Evolutionary conservation across 2,329 filamentous ascomycete species (phyloP), one percentile per base, ranked within the genome.

Genomic region (Aspergillus pseudoterreus): DNA sequence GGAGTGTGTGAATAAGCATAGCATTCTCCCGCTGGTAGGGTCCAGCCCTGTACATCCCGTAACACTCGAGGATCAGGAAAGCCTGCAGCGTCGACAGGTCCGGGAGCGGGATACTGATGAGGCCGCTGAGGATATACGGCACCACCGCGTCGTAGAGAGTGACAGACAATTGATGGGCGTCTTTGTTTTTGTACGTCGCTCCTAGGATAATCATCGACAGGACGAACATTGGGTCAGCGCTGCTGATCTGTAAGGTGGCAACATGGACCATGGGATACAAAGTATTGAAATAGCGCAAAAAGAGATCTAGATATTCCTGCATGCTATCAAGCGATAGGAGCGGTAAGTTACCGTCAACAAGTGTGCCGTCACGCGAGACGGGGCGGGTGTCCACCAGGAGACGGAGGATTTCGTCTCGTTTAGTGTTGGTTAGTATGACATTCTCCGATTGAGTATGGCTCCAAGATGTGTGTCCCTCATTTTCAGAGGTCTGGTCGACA

Each of bases 21-120:
- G 47, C 47, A n/a, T 49, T 49, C 15, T 49, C 47, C 10, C 47
- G 47, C 14, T 47, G 45, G 22, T 38, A 47, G 11, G 45, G 45
- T 12, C 45, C 45, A 21, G 45, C 45, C 10, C 38, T 14, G 30
- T 49, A 49, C 47, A 49, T 43, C 14, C 47, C 47, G 17, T 43
- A 49, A 24, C 45, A 47, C 24, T 47, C 45, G 19, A 47, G 45
- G 21, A 47, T 47, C 6, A 47, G 45, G 14, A 47, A 47, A 21
- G 45, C 32, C 32, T 47, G 45, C 6, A 47, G 45, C 10, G 33
- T 38, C 5, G 45, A 39, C 14, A 47, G 8, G 32, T 47, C 45
- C 11, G 45, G 45, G 12, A 38, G 14, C 12, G 35, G 35, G 12
- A 38, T 38, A 38, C 32, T 46, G n/a, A 46, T 36, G 27, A 46